Evolutionary conservation across 2,329 filamentous ascomycete species (phyloP).

Genomic region (Pestalotiopsis sp.): DNA sequence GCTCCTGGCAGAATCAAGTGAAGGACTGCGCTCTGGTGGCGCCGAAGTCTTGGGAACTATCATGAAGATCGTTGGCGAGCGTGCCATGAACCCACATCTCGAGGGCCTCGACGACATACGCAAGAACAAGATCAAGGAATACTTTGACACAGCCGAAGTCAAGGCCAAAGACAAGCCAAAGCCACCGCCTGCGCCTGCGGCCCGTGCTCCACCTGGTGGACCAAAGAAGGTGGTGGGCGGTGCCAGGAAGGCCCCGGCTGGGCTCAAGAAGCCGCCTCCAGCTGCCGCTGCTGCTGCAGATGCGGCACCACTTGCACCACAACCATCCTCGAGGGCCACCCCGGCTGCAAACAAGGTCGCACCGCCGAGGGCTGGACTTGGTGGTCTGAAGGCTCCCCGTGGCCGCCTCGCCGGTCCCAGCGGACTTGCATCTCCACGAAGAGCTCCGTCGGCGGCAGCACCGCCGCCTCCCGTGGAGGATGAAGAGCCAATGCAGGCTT

Average conservation of each 20-base stretch:
- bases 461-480: constrained; percentile 58
- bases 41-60: constrained; percentile 91
- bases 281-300: constrained; percentile 43
- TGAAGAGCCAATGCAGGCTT: constrained; percentile 43
- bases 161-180: constrained; percentile 94
- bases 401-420: constrained; percentile 57
- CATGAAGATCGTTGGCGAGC: constrained; percentile 98
- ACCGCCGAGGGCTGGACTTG: constrained; percentile 55
- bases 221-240: constrained; percentile 31
- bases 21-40: constrained; percentile 82
- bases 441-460: constrained; percentile 45
- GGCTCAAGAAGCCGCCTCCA: constrained; percentile 51
- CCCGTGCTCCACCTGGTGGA: constrained; percentile 49
- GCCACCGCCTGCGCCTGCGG: constrained; percentile 65
- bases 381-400: constrained; percentile 63
- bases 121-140: constrained; percentile 95
- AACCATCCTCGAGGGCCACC: constrained; percentile 56
- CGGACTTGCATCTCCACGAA: constrained; percentile 54
- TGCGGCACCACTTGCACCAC: constrained; percentile 54
- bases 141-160: constrained; percentile 76
- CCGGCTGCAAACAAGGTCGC: constrained; percentile 54
- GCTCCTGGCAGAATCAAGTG: constrained; percentile 85
- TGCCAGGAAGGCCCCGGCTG: constrained; percentile 53
- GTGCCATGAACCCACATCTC: constrained; percentile 89
- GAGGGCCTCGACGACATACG: constrained; percentile 94